Evolutionary conservation across 2,329 filamentous ascomycete genomes (phyloP), one percentile per base, ranked within the genome.

Genomic region (Colletotrichum ledebouriae): DNA sequence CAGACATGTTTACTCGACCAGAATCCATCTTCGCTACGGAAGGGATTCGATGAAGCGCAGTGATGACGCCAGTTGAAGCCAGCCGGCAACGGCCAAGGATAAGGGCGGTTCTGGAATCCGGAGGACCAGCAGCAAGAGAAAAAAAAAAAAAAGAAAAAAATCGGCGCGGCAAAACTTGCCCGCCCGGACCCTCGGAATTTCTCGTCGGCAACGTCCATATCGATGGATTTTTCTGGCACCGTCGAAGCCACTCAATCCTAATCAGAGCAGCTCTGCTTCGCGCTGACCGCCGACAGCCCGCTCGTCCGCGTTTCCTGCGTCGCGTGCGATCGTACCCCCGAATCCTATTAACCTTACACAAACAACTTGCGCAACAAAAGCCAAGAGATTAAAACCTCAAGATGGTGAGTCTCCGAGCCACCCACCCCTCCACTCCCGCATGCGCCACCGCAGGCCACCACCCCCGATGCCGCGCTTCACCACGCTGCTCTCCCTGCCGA

Each of bases 331-430:
- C 12, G 3, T 12, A 41, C 20, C 34, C 34, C 4, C 37, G 29
- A 52, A 44, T 41, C 25, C 22, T 22, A 15, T 22, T 6, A 42
- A 9, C 53, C 17, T 22, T 46, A 4, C n/a, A 46, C 12, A 50
- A 53, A 41, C 11, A 57, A 22, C 37, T n/a, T 12, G 15, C 61
- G 49, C 63, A 59, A 56, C 42, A 52, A 42, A 3, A 13, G 17
- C 66, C 55, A 37, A 47, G 44, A 52, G 44, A 33, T 53, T 52
- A 65, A 56, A 56, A 59, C 25, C 39, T 56, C 57, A 67, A 62
- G 9, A 71, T 71, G 69, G 69, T 71, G 49, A 69, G 69, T 62
- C 42, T 22, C 47, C 41, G 39, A 41, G 17, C n/a, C 33, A n/a
- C 34, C 44, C 25, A 25, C 25, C 12, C 29, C 25, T 13, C 22